Base-by-base conservation (phyloP, 2,329 filamentous ascomycete genomes). In the Fulvia fulva region DNA sequence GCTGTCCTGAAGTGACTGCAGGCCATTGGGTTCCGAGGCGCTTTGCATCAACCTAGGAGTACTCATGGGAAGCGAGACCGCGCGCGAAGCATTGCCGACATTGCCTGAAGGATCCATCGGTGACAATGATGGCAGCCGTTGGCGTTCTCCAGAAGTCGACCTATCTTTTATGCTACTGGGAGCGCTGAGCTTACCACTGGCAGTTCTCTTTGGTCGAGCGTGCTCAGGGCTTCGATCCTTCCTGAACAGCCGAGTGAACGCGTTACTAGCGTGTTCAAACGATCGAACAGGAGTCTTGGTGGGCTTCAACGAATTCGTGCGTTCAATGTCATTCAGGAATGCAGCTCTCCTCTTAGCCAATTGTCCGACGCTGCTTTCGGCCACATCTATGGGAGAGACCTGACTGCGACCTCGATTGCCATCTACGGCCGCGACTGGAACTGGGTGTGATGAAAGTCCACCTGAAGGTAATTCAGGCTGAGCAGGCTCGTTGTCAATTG, bases 241-340 rank as follows among this genome's bases (percentile, higher is more conserved):
- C 58, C 68, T 69, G 63, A 74, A 74, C 8, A 74, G 65, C 56
- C 68, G 68, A 7, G 71, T 72, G 63, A 74, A 73, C 51, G 71
- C 72, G 51, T 70, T 72, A 55, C 69, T 73, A 65, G 72, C 72
- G 57, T 72, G 72, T 54, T 74, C 72, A 59, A 74, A 74, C 19
- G 72, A 64, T 51, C 72, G 66, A 14, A 74, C 72, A 28, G 72
- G 70, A 60, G 65, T 67, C 55, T 70, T 72, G 49, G 65, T 66
- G 43, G 63, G 47, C 41, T 67, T 66, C 46, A 73, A 60, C 16
- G 65, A 67, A 41, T 64, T 63, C 19, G 63, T 65, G 22, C 57
- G 59, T 54, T 71, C 70, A 55, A 69, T 64, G 32, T 66, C 66
- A 50, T 64, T 65, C 25, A 67, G 56, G 57, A 70, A 71, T 11